Base-by-base conservation (phyloP, 495 filamentous ascomycete species). In the Penicillium macrosclerotiorum region DNA sequence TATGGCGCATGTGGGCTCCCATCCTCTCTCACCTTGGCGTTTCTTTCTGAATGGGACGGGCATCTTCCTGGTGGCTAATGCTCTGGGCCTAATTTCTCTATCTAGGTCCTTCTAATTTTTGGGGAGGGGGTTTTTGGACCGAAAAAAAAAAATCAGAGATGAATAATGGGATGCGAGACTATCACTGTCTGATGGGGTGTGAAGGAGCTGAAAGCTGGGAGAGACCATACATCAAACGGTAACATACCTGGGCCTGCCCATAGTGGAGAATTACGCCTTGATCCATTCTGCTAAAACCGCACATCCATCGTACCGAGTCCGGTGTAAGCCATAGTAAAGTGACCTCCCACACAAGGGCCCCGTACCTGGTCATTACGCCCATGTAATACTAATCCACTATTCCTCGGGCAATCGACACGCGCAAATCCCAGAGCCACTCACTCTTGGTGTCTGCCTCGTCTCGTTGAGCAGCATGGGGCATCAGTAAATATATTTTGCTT, bases 251-350 rank as follows among this genome's bases (percentile, higher is more conserved):
- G 38, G 26, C 43, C 41, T 32, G 42, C 48, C 47, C 40, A 37
- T 20, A 42, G 53, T 60, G 53, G 53, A 60, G 50, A 35, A 51
- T 33, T 45, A 42, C 44, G 32, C 33, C 45, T 37, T 44, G 40
- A 46, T 51, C 52, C 40, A 32, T 45, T 42, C 43, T 41, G 37
- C 34, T 50, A 57, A 60, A 58, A 51, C 46, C 49, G 57, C 57
- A 47, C 54, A 54, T 23, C 38, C 39, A 42, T 47, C 42, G 56
- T 60, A 60, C 49, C 43, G 29, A 35, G 31, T 60, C 56, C 56
- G 35, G 38, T 22, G 56, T 44, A 50, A 13, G 19, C 19, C 45
- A 56, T 53, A 53, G 42, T 55, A 42, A 53, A 43, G 32, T 32
- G 37, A 33, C 43, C 23, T 42, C 18, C 11, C 25, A 30, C 8